Evolutionary conservation across 2,329 filamentous ascomycete genomes (phyloP).

Genomic region (Neoascochyta sp.): DNA sequence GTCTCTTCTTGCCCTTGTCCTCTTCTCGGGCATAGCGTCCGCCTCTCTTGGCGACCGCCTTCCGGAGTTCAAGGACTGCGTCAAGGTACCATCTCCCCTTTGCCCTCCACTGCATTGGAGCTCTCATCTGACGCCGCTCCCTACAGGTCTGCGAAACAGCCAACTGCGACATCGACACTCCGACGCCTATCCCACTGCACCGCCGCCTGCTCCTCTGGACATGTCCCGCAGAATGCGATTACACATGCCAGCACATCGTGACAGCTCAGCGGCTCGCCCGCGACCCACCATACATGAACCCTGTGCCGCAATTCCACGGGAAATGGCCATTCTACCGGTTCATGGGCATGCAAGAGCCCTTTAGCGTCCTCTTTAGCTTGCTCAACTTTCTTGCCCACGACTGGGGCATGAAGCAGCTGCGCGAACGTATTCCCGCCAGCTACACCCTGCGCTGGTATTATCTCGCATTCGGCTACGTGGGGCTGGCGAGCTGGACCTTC

Average conservation of each 20-base stretch:
- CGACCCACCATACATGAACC: conserved; percentile 60
- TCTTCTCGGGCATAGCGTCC: conserved; percentile 39
- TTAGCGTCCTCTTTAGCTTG: conserved; percentile 87
- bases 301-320: conserved; percentile 88
- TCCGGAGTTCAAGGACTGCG: conserved; percentile 82
- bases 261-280: conserved; percentile 67
- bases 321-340: conserved; percentile 97
- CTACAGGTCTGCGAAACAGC: conserved; percentile 70
- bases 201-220: conserved; percentile 87
- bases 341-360: conserved; percentile 90
- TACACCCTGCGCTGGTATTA: conserved; percentile 83
- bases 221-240: conserved; percentile 93
- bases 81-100: conserved; percentile 60
- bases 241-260: conserved; percentile 92
- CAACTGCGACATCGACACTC: conserved; percentile 71
- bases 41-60: conserved; percentile 82
- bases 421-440: conserved; percentile 62
- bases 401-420: conserved; percentile 68
- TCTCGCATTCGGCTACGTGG: conserved; percentile 72
- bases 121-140: conserved; percentile 12
- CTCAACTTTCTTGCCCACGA: conserved; percentile 87
- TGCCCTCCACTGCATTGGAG: too few species aligned
- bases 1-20: conserved; percentile 19
- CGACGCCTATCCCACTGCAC: conserved; percentile 66
- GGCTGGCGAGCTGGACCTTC: conserved; percentile 79